Evolutionary conservation across 1,284 basidiomycete genomes (phyloP).

Genomic region (Rhodotorula sp.): DNA sequence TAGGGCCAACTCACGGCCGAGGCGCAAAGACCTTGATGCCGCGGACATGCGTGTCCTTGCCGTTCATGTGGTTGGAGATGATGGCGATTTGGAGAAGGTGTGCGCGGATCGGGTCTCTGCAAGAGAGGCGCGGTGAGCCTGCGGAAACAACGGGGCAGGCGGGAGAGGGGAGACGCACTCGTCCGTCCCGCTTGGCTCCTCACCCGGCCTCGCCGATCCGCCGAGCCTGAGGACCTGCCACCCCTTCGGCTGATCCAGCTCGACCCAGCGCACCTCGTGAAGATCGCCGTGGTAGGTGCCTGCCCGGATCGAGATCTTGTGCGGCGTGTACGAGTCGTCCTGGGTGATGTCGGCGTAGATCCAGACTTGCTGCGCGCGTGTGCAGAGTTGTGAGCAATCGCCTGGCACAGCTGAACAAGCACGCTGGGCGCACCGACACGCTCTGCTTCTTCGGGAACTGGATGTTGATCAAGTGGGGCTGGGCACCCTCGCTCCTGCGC

Average conservation of each 20-base stretch:
- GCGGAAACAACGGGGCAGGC: not conserved
- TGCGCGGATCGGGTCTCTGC: constrained; percentile 79
- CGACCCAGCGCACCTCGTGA: constrained; percentile 83
- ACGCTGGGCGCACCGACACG: constrained; percentile 66
- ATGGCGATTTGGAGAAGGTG: constrained; percentile 90
- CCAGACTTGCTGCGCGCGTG: constrained; percentile 72
- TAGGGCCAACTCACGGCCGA: constrained; percentile 61
- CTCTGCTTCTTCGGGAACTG: constrained; percentile 89
- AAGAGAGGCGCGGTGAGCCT: not conserved
- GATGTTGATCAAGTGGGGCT: constrained; percentile 93
- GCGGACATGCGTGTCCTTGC: constrained; percentile 97
- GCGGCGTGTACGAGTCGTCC: constrained; percentile 97
- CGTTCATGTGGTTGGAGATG: constrained; percentile 92
- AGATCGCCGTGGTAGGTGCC: constrained; percentile 90
- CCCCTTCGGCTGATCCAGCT: constrained; percentile 85
- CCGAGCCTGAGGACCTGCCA: constrained; percentile 75
- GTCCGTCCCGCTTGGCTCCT: constrained; percentile 21
- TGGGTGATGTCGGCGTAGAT: constrained; percentile 80
- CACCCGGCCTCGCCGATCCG: constrained; percentile 2
- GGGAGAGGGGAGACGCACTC: constrained; percentile 19
- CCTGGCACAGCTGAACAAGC: not conserved
- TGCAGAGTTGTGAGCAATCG: not conserved
- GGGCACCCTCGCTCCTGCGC: constrained; percentile 88
- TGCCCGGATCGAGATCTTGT: constrained; percentile 82
- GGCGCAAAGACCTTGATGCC: constrained; percentile 85